Percentiles rank a stretch among this genome's conserved stretches.
Conservation (phyloP, 2,329 filamentous ascomycete species). For the Neofusicoccum sp. region DNA sequence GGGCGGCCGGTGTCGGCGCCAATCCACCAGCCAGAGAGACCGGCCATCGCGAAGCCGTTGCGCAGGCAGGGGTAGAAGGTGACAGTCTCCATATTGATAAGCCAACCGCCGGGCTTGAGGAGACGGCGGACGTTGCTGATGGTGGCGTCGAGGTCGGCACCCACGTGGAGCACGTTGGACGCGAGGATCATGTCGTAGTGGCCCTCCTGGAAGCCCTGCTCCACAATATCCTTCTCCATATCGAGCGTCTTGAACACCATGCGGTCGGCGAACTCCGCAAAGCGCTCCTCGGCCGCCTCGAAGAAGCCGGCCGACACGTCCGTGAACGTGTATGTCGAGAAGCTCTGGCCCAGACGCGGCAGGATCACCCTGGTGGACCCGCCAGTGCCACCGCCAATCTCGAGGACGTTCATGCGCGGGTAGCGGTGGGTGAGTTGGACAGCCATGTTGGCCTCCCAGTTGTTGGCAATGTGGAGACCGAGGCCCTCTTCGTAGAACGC, state of each 20-base stretch:
- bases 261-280: not conserved
- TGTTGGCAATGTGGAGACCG: not conserved
- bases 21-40: constrained; percentile 41
- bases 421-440: not conserved
- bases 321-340: constrained; percentile 26
- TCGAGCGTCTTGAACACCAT: constrained; percentile 20
- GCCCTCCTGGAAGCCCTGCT: constrained; percentile 23
- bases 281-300: constrained; percentile 13
- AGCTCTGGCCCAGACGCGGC: not conserved
- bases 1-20: constrained; percentile 32
- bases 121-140: not conserved
- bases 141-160: constrained; percentile 23
- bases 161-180: constrained; percentile 25
- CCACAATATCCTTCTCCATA: not conserved
- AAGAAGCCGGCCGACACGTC: constrained; percentile 24
- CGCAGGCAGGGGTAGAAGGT: constrained; percentile 21
- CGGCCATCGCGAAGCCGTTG: not conserved
- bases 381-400: constrained; percentile 25
- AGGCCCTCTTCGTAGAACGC: not conserved
- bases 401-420: constrained; percentile 10
- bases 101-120: not conserved
- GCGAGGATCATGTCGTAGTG: constrained; percentile 28
- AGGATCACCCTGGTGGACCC: constrained; percentile 16
- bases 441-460: not conserved
- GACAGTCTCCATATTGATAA: constrained; percentile 38